These are phyloP conservation scores for Schoenoplectus triqueter DNA, from an alignment of 202 grass and related monocot genomes.

Conservation along the genomic window DNA sequence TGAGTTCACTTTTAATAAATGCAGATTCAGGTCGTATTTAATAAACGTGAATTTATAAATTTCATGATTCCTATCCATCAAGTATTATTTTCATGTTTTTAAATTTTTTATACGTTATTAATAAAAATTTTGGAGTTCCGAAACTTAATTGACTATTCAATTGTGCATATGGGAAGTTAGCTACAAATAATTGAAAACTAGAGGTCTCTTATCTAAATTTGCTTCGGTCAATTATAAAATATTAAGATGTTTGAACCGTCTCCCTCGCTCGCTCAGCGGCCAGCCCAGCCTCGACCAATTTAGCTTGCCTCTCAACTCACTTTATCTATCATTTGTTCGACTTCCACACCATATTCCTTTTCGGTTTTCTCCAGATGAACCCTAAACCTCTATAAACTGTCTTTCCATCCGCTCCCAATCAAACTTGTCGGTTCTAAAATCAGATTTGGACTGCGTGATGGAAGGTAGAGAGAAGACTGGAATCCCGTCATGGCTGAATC, in stretches of 20 bases:
- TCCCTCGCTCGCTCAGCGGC: background rate
- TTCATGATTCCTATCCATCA: too few species aligned
- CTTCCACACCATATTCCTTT: background rate
- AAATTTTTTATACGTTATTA: too few species aligned
- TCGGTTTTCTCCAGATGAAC: background rate
- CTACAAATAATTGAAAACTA: too few species aligned
- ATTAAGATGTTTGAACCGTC: background rate
- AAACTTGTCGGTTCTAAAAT: background rate
- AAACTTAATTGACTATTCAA: too few species aligned
- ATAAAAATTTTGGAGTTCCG: too few species aligned
- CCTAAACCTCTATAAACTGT: background rate
- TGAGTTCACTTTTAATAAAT: too few species aligned
- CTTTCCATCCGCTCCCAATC: background rate
- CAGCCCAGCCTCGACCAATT: background rate
- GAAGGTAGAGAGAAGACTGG: conserved; percentile 2
- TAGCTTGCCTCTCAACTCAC: background rate
- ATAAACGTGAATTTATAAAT: too few species aligned
- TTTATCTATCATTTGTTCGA: background rate
- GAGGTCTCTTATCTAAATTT: too few species aligned
- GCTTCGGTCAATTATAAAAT: background rate
- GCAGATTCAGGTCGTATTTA: too few species aligned
- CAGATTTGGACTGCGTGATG: background rate
- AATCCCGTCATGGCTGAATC: background rate
- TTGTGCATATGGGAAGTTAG: too few species aligned
- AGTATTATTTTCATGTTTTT: too few species aligned